Percentiles rank a stretch among this genome's conserved stretches.
These are phyloP conservation scores for Leishmania lainsoni DNA, from an alignment of 208 protist species.

Conservation along the genomic window DNA sequence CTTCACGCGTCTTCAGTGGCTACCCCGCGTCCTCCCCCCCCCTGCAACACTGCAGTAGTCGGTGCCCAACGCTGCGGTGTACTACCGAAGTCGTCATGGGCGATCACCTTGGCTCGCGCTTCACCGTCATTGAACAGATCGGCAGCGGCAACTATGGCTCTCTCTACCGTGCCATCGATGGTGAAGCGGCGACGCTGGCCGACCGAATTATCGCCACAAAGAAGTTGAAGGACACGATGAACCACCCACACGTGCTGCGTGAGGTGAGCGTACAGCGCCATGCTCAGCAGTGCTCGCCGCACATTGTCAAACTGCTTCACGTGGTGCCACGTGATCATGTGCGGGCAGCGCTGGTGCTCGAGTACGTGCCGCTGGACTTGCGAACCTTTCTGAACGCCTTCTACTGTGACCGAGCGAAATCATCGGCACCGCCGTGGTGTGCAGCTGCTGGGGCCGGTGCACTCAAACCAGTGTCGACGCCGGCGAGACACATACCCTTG, in stretches of 20 bases:
- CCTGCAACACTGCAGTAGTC: not conserved
- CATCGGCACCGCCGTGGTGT: constrained; percentile 16
- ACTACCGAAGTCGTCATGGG: constrained; percentile 13
- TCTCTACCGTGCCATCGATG: constrained; percentile 40
- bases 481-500: constrained; percentile 26
- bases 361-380: constrained; percentile 45
- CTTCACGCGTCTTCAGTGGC: not conserved
- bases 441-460: not conserved
- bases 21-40: not conserved
- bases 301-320: constrained; percentile 37
- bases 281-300: constrained; percentile 18
- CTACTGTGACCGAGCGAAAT: constrained; percentile 31
- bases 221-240: constrained; percentile 38
- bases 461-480: not conserved
- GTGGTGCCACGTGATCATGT: constrained; percentile 34
- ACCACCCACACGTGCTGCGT: constrained; percentile 34
- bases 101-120: constrained; percentile 24
- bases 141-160: constrained; percentile 43
- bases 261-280: constrained; percentile 40
- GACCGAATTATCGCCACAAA: constrained; percentile 35
- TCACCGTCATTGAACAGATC: constrained; percentile 37
- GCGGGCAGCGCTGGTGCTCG: constrained; percentile 38
- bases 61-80: not conserved
- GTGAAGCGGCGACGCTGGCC: constrained; percentile 16
- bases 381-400: constrained; percentile 38